Base-by-base conservation (phyloP, 2,329 filamentous ascomycete genomes). In the Lecanicillium sp. region DNA sequence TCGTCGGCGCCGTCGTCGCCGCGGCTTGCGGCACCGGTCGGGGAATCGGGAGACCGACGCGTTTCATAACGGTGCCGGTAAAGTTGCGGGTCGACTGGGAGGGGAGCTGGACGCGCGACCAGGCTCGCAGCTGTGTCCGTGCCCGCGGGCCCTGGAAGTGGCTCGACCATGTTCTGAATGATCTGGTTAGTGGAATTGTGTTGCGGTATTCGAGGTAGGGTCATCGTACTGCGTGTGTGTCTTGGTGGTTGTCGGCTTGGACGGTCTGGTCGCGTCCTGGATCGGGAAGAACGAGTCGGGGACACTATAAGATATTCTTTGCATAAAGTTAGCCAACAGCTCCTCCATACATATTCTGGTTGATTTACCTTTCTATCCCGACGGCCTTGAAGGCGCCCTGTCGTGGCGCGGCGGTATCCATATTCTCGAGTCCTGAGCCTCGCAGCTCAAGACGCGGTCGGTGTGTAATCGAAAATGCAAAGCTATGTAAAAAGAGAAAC, bases 51-150 rank as follows among this genome's bases (percentile, higher is more conserved):
- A 53, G 41, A 14, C 51, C 55, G 3, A 65, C 56, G 41, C 63
- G 61, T 58, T 64, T 65, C 63, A 66, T 66, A 44, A 66, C 59
- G 27, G 49, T 55, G 24, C 61, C 54, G 14, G 38, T 53, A 35
- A 55, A 53, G 39, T 50, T 51, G 38, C 55, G 56, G n/a, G 54
- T 54, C 11, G 56, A 29, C 36, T 58, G 56, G n/a, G 56, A 50
- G 21, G 52, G 48, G 49, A 56, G 38, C 43, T 59, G 49, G 54
- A 66, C 54, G 29, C 63, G 63, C 37, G 55, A 54, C 62, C 62
- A 66, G 10, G 63, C 62, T 23, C 59, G 62, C 17, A 50, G 54
- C 32, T 58, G 58, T 20, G 46, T 54, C 4, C 49, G 50, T 5
- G 55, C 42, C n/a, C 40, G 41, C 5, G 57, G 57, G 7, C 52